A percentile compares a stretch with the other conserved stretches of the same genome.
Conservation (phyloP, 2,329 filamentous ascomycete species). For the Verticillium nonalfalfae region DNA sequence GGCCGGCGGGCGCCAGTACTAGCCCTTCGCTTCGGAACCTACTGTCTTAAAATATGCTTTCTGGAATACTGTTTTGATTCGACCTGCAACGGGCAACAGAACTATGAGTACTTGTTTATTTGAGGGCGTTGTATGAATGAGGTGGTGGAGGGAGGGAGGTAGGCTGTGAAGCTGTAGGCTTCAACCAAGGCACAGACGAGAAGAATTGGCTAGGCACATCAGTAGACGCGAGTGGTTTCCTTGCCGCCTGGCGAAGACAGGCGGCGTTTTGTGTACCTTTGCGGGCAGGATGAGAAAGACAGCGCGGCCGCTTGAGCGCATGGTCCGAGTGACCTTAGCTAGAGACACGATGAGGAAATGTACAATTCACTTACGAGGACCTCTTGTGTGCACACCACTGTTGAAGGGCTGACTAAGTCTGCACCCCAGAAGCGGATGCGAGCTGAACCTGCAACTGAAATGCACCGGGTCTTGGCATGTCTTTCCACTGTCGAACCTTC, state of each 20-base stretch:
- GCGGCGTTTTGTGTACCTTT: background rate
- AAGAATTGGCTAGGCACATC: background rate
- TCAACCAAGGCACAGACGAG: background rate
- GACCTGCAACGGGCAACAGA: background rate
- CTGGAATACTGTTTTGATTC: background rate
- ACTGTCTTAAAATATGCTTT: conserved; percentile 46
- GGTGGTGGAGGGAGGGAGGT: background rate
- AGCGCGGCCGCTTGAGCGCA: background rate
- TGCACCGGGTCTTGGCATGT: too few species aligned
- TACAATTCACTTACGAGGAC: background rate
- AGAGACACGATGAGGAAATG: background rate
- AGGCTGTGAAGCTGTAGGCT: background rate
- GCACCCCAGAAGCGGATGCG: too few species aligned
- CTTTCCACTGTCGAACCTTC: background rate
- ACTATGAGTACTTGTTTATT: background rate
- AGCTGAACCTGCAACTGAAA: too few species aligned
- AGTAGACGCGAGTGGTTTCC: background rate
- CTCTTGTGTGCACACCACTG: too few species aligned
- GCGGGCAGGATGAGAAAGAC: background rate
- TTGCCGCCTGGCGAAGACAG: background rate
- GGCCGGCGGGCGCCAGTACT: conserved; percentile 59
- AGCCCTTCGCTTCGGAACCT: conserved; percentile 72
- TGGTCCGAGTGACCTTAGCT: background rate
- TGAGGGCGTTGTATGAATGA: background rate
- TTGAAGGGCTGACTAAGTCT: too few species aligned